A percentile compares a stretch with the other conserved stretches of the same genome.
Evolutionary conservation across 2,329 filamentous ascomycete genomes (phyloP).

Genomic region (Didymella pomorum): DNA sequence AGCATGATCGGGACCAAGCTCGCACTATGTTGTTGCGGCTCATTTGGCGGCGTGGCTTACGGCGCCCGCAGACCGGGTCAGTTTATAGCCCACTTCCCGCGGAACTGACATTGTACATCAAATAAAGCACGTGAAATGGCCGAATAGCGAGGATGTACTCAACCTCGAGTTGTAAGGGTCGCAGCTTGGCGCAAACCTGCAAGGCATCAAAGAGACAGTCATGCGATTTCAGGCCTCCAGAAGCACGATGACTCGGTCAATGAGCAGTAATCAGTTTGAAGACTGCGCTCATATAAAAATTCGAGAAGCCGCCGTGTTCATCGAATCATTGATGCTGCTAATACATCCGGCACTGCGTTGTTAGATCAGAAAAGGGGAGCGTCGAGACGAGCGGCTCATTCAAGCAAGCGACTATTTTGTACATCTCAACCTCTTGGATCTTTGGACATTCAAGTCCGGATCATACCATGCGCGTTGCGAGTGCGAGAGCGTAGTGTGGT

Average conservation of each 20-base stretch:
- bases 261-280: too few species aligned
- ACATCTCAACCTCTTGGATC: background rate
- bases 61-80: background rate
- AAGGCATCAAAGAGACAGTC: background rate
- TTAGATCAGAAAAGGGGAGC: background rate
- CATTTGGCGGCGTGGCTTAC: constrained; percentile 2
- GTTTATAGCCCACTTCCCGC: too few species aligned
- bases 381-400: background rate
- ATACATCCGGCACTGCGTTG: background rate
- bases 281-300: too few species aligned
- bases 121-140: background rate
- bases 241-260: too few species aligned
- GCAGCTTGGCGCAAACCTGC: too few species aligned
- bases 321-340: background rate
- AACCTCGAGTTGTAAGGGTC: too few species aligned
- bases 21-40: constrained; percentile 14
- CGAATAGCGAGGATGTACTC: too few species aligned
- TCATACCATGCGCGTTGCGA: background rate
- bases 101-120: background rate
- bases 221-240: background rate
- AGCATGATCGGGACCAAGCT: background rate
- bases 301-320: too few species aligned
- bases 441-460: constrained; percentile 2
- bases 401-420: background rate
- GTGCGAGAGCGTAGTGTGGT: too few species aligned